phyloP scores from a whole-genome alignment of 805 yeast genomes.

The Monosporozyma unispora region DNA sequence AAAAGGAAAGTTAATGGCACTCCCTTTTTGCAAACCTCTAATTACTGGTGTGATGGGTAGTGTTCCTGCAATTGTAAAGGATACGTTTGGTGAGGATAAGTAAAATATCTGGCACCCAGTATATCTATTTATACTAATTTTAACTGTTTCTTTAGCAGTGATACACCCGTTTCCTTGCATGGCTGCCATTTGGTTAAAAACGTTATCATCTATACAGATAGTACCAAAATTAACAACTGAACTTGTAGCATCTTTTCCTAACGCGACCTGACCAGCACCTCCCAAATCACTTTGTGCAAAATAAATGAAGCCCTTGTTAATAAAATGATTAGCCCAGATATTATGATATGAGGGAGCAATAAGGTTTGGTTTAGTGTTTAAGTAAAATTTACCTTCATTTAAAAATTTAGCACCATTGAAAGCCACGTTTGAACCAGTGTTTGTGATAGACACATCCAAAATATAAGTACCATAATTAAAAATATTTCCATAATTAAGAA shows the following conservation, averaged over 20 bases:
- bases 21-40: background rate
- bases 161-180: background rate
- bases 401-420: background rate
- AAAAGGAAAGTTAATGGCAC: background rate
- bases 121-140: background rate
- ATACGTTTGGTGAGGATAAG: background rate
- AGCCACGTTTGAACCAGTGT: conserved; percentile 1
- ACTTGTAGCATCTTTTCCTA: background rate
- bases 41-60: background rate
- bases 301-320: background rate
- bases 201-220: background rate
- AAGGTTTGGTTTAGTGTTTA: background rate
- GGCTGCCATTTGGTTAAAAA: background rate
- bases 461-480: conserved; percentile 6
- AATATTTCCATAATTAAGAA: background rate
- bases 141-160: background rate
- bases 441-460: conserved; percentile 3
- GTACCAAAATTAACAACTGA: background rate
- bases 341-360: background rate
- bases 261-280: background rate
- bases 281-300: background rate
- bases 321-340: background rate
- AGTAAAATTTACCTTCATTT: conserved; percentile 1
- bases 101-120: background rate
- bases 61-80: background rate